Base-by-base conservation (phyloP, 768 basidiomycete species). In the Russula emetica region DNA sequence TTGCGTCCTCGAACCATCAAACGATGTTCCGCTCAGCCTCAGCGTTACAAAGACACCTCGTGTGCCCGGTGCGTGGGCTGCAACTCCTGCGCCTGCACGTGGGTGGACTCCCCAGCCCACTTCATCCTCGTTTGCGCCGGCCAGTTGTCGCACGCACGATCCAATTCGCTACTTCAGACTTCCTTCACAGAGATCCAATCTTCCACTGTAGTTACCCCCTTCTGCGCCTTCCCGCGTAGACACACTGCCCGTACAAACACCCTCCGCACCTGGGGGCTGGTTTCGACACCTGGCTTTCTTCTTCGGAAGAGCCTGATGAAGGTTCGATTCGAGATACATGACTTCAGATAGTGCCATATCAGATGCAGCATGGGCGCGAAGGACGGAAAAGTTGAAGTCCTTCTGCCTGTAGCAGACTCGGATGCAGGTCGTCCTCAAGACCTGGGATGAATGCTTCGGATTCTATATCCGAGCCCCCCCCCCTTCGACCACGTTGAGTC, bases 321-420 rank as follows among this genome's bases (percentile, higher is more conserved):
- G 71, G 90, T 92, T 59, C 84, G 90, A 47, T 92, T 92, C 68
- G 84, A 90, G 66, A 77, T n/a, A 79, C 68, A 44, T 69, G 14
- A 10, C 70, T 58, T 76, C 68, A 68, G 74, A 71, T 72, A 72
- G 68, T 26, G 65, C 72, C 0, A 63, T 62, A 1, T 73, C 72
- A 5, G 72, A 73, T 22, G 61, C 58, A 49, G 64, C 14, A 16
- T 62, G 55, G 71, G 64, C 42, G 53, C 8, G n/a, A 66, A 60
- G 20, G 66, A 44, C 5, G 45, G 20, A 20, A 30, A 32, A 34
- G 18, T 30, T 16, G 50, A 49, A 28, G 45, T 24, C 6, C n/a
- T n/a, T n/a, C 20, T 54, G 20, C 64, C 67, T 16, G 55, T 24
- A 36, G 67, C 60, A 11, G 54, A 53, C 16, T 58, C 56, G 60